These are phyloP conservation scores for Sordariomycetes sp. DNA, from an alignment of 2,329 filamentous ascomycete genomes.

Conservation along the genomic window DNA sequence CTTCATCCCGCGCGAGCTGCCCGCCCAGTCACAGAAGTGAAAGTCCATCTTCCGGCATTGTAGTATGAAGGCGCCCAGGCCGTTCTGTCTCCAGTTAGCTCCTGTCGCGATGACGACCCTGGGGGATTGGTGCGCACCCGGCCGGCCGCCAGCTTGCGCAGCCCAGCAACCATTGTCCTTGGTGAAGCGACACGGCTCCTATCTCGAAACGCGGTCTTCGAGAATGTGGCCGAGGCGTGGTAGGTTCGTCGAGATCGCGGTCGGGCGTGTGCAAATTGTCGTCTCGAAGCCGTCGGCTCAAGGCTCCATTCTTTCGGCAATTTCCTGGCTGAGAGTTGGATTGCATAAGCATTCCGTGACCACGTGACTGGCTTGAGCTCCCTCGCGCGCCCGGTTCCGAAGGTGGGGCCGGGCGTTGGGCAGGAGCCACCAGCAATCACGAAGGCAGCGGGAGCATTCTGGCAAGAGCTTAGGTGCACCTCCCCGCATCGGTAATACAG, in stretches of 20 bases:
- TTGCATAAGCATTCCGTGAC: no score
- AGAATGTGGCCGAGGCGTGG: neutral
- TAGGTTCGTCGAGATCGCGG: neutral
- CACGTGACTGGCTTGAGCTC: no score
- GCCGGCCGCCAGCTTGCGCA: conserved; percentile 40
- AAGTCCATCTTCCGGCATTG: conserved; percentile 95
- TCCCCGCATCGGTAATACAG: no score
- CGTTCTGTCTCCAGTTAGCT: conserved; percentile 54
- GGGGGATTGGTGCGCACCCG: conserved; percentile 28
- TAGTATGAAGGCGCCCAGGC: conserved; percentile 90
- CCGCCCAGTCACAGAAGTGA: conserved; percentile 94
- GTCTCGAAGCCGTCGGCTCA: neutral
- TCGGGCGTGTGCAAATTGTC: neutral
- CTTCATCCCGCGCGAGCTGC: conserved; percentile 93
- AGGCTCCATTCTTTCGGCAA: neutral
- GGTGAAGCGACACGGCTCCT: neutral
- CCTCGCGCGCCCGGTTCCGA: no score
- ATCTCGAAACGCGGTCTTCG: neutral
- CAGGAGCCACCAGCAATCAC: no score
- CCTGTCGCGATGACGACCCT: neutral
- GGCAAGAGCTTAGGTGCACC: no score
- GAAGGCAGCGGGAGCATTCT: no score
- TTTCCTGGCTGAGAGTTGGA: no score
- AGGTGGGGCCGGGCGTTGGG: neutral
- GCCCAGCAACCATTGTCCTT: conserved; percentile 37